A percentile compares a stretch with the other conserved stretches of the same genome.
These are phyloP conservation scores for Dryas octopetala DNA, from an alignment of 306 rosid genomes.

Conservation along the genomic window DNA sequence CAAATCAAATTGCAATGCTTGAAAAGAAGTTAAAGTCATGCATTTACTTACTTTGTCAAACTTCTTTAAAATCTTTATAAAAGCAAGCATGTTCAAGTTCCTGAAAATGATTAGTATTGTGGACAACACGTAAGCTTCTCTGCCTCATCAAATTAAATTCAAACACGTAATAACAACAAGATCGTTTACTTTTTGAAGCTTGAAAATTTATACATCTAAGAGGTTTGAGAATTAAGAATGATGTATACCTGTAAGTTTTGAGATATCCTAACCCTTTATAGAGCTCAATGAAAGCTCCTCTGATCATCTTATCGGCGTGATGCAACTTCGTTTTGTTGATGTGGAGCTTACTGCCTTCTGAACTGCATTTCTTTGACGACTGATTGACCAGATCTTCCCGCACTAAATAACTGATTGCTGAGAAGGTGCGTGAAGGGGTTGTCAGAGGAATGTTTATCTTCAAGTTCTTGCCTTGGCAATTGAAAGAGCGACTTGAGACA, in stretches of 20 bases:
- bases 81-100: conserved; percentile 93
- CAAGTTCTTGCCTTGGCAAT: conserved; percentile 79
- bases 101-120: conserved; percentile 42
- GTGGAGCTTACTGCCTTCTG: conserved; percentile 63
- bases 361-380: conserved; percentile 64
- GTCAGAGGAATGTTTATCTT: conserved; percentile 89
- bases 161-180: neutral
- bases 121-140: conserved; percentile 30
- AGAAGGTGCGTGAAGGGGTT: conserved; percentile 82
- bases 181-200: neutral
- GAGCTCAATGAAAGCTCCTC: conserved; percentile 87
- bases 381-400: conserved; percentile 77
- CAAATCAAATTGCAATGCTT: conserved; percentile 14
- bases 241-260: conserved; percentile 76
- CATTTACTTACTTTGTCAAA: conserved; percentile 78
- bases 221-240: neutral
- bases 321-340: conserved; percentile 69
- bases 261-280: conserved; percentile 89
- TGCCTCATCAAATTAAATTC: neutral
- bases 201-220: neutral
- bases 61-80: conserved; percentile 89
- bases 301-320: conserved; percentile 95
- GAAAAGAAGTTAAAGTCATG: conserved; percentile 22
- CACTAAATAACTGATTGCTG: conserved; percentile 82
- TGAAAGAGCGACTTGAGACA: conserved; percentile 56